Evolutionary conservation across 1,284 basidiomycete genomes (phyloP).

Genomic region (Papiliotrema terrestris): DNA sequence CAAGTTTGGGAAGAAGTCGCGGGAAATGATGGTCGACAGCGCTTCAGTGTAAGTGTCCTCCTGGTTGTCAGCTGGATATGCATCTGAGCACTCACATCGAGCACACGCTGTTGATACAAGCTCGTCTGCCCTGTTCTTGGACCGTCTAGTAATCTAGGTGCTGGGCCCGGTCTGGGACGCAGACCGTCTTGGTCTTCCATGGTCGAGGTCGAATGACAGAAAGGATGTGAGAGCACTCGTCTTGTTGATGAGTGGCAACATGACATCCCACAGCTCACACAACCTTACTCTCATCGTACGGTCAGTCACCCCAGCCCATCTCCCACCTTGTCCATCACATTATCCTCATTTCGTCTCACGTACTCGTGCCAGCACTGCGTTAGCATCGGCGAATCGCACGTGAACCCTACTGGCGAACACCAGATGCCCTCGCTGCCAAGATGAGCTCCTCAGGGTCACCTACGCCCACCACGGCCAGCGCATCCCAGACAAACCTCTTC

Average conservation of each 20-base stretch:
- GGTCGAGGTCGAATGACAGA: background rate
- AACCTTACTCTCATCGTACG: background rate
- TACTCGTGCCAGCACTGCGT: background rate
- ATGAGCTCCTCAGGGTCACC: conserved; percentile 1
- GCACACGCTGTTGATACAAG: conserved; percentile 42
- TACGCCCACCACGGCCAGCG: background rate
- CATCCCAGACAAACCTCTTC: background rate
- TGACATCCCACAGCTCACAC: background rate
- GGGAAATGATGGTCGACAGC: conserved; percentile 88
- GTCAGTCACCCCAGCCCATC: too few species aligned
- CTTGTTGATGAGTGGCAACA: background rate
- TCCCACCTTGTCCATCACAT: background rate
- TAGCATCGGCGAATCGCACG: background rate
- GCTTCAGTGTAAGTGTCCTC: conserved; percentile 94
- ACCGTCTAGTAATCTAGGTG: conserved; percentile 28
- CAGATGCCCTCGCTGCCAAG: background rate
- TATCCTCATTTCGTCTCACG: background rate
- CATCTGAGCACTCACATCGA: conserved; percentile 30
- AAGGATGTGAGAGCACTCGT: background rate
- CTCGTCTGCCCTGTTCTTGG: conserved; percentile 34
- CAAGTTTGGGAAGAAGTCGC: conserved; percentile 95
- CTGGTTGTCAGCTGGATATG: conserved; percentile 17
- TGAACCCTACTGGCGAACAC: too few species aligned
- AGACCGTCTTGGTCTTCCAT: conserved; percentile 26
- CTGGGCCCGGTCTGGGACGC: conserved; percentile 29